phyloP scores from a whole-genome alignment of 768 basidiomycete species.

The Amyloporia xantha region DNA sequence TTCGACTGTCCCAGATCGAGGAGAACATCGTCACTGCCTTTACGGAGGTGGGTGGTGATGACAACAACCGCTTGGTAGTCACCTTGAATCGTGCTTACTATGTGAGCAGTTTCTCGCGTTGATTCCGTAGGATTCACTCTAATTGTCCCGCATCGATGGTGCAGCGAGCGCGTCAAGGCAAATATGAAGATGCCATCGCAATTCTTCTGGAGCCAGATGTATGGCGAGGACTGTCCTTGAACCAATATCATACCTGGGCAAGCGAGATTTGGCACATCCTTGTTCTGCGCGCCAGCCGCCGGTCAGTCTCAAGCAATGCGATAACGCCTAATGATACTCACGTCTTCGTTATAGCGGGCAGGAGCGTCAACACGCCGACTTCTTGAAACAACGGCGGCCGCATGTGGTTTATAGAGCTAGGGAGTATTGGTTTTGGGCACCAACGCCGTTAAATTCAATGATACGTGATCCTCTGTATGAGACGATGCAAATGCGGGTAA shows the following conservation, averaged over 20 bases:
- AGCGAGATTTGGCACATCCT: slow-evolving; percentile 74
- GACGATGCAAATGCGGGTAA: slow-evolving; percentile 34
- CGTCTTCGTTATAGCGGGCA: slow-evolving; percentile 44
- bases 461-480: slow-evolving; percentile 38
- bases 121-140: neutral
- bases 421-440: slow-evolving; percentile 48
- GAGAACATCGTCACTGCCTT: slow-evolving; percentile 68
- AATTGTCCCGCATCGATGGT: neutral
- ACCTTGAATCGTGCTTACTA: slow-evolving; percentile 62
- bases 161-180: slow-evolving; percentile 65
- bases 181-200: slow-evolving; percentile 53
- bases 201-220: slow-evolving; percentile 60
- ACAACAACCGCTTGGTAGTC: slow-evolving; percentile 55
- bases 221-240: slow-evolving; percentile 60
- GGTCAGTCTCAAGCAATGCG: slow-evolving; percentile 34
- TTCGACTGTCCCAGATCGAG: slow-evolving; percentile 55
- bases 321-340: neutral
- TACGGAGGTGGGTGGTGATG: slow-evolving; percentile 47
- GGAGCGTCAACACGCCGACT: slow-evolving; percentile 56
- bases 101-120: slow-evolving; percentile 29
- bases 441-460: slow-evolving; percentile 26
- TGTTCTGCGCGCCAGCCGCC: slow-evolving; percentile 57
- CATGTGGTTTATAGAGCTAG: slow-evolving; percentile 46
- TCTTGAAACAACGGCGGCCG: slow-evolving; percentile 54
- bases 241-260: slow-evolving; percentile 70